These are phyloP conservation scores for Pythium aristosporum DNA, from an alignment of 352 stramenopile species.

Conservation along the genomic window DNA sequence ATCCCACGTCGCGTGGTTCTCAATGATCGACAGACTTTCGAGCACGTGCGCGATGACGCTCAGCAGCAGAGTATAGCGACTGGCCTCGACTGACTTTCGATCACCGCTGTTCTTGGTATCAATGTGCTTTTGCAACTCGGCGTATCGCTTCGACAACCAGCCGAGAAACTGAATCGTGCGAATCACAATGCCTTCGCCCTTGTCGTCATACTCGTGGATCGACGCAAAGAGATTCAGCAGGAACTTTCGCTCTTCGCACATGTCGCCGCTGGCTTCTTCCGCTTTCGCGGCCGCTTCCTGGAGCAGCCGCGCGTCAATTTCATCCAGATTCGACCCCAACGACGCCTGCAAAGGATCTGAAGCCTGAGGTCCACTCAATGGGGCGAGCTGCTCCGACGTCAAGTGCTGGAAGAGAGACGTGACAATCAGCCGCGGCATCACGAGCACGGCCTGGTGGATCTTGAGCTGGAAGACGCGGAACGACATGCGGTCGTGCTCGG, in stretches of 20 bases:
- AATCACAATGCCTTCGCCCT: constrained; percentile 84
- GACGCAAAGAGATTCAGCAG: constrained; percentile 82
- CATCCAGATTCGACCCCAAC: constrained; percentile 30
- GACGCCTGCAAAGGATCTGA: constrained; percentile 38
- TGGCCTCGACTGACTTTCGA: constrained; percentile 12
- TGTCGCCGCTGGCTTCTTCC: constrained; percentile 62
- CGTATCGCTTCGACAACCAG: constrained; percentile 72
- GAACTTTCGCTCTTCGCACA: constrained; percentile 78
- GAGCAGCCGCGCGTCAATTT: constrained; percentile 55
- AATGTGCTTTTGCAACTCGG: constrained; percentile 58
- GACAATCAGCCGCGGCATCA: constrained; percentile 64
- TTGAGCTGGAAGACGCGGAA: constrained; percentile 85
- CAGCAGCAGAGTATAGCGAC: constrained; percentile 67
- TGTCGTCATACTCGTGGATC: constrained; percentile 87
- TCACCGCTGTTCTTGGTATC: constrained; percentile 9
- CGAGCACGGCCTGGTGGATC: constrained; percentile 76
- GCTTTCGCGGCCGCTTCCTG: constrained; percentile 57
- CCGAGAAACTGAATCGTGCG: constrained; percentile 81
- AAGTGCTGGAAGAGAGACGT: constrained; percentile 78
- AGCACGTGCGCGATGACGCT: constrained; percentile 79
- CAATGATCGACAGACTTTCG: constrained; percentile 86
- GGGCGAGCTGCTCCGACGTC: constrained; percentile 47
- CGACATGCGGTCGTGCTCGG: constrained; percentile 84
- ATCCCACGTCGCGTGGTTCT: constrained; percentile 88
- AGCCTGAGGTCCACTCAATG: constrained; percentile 17